Percentiles rank a stretch among this genome's conserved stretches.
Evolutionary conservation across 2,329 filamentous ascomycete genomes (phyloP).

Genomic region (Coniosporium uncinatum): DNA sequence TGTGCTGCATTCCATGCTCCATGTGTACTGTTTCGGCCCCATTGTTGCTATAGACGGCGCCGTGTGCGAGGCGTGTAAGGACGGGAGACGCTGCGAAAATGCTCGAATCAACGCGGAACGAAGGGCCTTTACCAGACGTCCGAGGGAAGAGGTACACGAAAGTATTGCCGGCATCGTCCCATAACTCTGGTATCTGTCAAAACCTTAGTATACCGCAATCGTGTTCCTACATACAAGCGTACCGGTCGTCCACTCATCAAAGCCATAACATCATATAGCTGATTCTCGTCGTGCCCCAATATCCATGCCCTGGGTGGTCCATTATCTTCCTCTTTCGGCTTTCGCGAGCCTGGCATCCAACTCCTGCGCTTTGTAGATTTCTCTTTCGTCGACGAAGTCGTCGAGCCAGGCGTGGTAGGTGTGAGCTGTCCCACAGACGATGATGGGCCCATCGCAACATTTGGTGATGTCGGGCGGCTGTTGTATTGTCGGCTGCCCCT

Average conservation of each 20-base stretch:
- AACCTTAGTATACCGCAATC: constrained; percentile 1
- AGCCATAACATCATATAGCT: background rate
- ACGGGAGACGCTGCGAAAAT: constrained; percentile 50
- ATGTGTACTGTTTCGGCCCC: constrained; percentile 14
- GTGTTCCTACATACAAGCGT: background rate
- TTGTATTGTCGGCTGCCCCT: no score
- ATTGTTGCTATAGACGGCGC: constrained; percentile 35
- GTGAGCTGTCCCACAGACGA: no score
- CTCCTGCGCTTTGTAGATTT: no score
- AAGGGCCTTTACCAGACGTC: constrained; percentile 48
- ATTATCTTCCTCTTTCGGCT: no score
- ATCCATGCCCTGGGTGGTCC: background rate
- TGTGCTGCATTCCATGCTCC: constrained; percentile 21
- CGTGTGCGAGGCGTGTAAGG: constrained; percentile 19
- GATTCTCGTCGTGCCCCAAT: background rate
- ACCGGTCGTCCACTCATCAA: background rate
- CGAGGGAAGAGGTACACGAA: constrained; percentile 57
- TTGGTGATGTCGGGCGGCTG: no score
- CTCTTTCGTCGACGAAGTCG: no score
- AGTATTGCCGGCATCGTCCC: constrained; percentile 58
- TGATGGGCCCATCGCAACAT: no score
- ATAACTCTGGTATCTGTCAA: constrained; percentile 49
- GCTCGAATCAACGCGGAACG: constrained; percentile 55
- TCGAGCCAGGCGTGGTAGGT: no score
- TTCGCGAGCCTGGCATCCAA: no score